Evolutionary conservation across 805 yeast species (phyloP).

Genomic region (Maudiozyma saulgeensis): DNA sequence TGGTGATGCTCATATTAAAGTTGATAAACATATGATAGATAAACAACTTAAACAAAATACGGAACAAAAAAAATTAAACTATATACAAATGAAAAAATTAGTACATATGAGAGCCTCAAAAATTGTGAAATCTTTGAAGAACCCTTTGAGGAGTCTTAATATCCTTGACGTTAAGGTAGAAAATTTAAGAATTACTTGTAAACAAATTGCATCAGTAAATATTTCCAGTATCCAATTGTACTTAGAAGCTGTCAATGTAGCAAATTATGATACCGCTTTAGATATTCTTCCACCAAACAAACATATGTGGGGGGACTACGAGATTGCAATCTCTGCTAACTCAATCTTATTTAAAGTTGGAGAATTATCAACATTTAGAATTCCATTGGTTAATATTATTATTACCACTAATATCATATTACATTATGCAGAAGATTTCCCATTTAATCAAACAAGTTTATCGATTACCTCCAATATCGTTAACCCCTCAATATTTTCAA

Average conservation of each 20-base stretch:
- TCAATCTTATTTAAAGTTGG: constrained; percentile 13
- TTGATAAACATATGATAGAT: constrained; percentile 4
- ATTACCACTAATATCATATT: constrained; percentile 21
- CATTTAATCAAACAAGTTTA: constrained; percentile 12
- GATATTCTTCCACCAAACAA: constrained; percentile 15
- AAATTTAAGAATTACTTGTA: constrained; percentile 16
- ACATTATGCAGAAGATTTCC: constrained; percentile 10
- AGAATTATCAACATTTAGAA: constrained; percentile 16
- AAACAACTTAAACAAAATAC: neutral
- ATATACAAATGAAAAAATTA: neutral
- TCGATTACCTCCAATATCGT: constrained; percentile 20
- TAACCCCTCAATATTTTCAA: constrained; percentile 23
- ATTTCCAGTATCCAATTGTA: constrained; percentile 23
- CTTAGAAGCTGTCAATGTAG: constrained; percentile 15
- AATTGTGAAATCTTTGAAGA: neutral
- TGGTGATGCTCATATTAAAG: constrained; percentile 11
- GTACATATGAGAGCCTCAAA: neutral
- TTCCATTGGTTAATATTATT: constrained; percentile 25
- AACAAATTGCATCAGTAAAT: constrained; percentile 9
- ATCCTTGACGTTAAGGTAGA: constrained; percentile 26
- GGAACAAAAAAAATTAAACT: neutral
- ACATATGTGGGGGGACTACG: constrained; percentile 15
- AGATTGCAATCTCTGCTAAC: constrained; percentile 24
- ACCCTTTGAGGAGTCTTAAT: constrained; percentile 10
- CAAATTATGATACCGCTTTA: constrained; percentile 15